A percentile compares a stretch with the other conserved stretches of the same genome.
phyloP scores from a whole-genome alignment of 2,329 filamentous ascomycete species.

The Monosporascus sp. region DNA sequence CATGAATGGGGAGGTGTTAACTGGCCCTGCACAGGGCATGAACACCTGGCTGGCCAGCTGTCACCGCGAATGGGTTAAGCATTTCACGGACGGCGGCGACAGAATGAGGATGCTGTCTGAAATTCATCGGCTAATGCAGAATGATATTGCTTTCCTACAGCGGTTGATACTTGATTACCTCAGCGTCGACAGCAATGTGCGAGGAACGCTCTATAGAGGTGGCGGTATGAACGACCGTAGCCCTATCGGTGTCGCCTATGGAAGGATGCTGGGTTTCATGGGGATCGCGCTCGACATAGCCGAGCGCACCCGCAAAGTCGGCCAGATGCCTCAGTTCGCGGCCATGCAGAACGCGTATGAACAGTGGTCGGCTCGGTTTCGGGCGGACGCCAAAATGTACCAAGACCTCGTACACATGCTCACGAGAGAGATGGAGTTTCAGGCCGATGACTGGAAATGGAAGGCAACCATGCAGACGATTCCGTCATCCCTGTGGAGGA shows the following conservation, averaged over 20 bases:
- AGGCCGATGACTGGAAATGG: slow-evolving; percentile 7
- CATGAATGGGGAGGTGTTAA: too few species aligned
- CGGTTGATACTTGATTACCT: slow-evolving; percentile 17
- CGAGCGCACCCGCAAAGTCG: background rate
- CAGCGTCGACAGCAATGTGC: background rate
- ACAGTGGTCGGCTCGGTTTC: slow-evolving; percentile 5
- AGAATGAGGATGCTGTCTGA: slow-evolving; percentile 7
- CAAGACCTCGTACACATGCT: slow-evolving; percentile 5
- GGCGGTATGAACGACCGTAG: background rate
- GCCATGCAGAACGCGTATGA: slow-evolving; percentile 2
- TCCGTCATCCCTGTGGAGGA: slow-evolving; percentile 15
- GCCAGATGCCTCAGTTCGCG: background rate
- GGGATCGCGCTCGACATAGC: background rate
- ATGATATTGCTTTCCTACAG: slow-evolving; percentile 14
- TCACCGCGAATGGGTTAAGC: background rate
- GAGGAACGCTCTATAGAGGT: background rate
- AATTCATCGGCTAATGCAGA: slow-evolving; percentile 2
- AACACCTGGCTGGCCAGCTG: too few species aligned
- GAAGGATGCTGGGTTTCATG: background rate
- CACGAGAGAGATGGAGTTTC: background rate
- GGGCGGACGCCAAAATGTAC: slow-evolving; percentile 1
- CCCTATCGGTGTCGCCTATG: background rate
- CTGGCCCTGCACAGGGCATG: too few species aligned
- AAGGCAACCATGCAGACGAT: slow-evolving; percentile 11
- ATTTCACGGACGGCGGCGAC: slow-evolving; percentile 7